phyloP scores from a whole-genome alignment of 495 filamentous ascomycete genomes.

The Sporormia fimetaria region DNA sequence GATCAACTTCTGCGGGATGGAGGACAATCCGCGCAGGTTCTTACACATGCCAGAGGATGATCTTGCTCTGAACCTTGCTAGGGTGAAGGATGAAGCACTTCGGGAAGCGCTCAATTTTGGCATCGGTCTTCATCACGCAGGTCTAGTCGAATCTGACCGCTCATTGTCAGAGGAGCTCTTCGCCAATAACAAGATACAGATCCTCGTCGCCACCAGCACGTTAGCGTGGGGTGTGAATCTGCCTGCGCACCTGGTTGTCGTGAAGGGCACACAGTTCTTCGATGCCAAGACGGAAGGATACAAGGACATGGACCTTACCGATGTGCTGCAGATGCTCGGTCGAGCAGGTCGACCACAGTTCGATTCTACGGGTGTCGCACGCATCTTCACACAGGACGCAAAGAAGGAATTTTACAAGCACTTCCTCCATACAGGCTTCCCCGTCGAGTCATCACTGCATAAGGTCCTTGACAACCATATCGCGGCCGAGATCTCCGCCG shows the following conservation, averaged over 20 bases:
- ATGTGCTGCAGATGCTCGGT: slow-evolving; percentile 97
- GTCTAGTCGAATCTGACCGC: slow-evolving; percentile 87
- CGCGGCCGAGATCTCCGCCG: slow-evolving; percentile 86
- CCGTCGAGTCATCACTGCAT: slow-evolving; percentile 91
- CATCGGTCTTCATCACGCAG: slow-evolving; percentile 94
- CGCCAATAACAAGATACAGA: slow-evolving; percentile 94
- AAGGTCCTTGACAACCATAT: slow-evolving; percentile 96
- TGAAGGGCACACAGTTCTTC: slow-evolving; percentile 97
- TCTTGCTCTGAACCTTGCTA: slow-evolving; percentile 63
- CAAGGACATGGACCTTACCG: slow-evolving; percentile 97
- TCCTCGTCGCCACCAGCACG: slow-evolving; percentile 92
- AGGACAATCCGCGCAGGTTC: slow-evolving; percentile 91
- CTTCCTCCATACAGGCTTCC: slow-evolving; percentile 96
- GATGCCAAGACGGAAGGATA: slow-evolving; percentile 97
- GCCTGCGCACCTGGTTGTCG: slow-evolving; percentile 90
- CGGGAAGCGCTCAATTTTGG: slow-evolving; percentile 89
- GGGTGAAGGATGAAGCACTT: slow-evolving; percentile 86
- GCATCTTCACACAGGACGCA: slow-evolving; percentile 92
- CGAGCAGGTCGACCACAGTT: slow-evolving; percentile 94
- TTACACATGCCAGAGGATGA: slow-evolving; percentile 91
- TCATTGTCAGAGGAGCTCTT: slow-evolving; percentile 89
- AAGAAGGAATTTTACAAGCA: slow-evolving; percentile 99
- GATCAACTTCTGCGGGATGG: slow-evolving; percentile 96
- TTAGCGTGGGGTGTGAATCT: slow-evolving; percentile 98
- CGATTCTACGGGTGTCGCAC: slow-evolving; percentile 85